Conservation (phyloP, 345 rosid species). For the Brassica carinata region DNA sequence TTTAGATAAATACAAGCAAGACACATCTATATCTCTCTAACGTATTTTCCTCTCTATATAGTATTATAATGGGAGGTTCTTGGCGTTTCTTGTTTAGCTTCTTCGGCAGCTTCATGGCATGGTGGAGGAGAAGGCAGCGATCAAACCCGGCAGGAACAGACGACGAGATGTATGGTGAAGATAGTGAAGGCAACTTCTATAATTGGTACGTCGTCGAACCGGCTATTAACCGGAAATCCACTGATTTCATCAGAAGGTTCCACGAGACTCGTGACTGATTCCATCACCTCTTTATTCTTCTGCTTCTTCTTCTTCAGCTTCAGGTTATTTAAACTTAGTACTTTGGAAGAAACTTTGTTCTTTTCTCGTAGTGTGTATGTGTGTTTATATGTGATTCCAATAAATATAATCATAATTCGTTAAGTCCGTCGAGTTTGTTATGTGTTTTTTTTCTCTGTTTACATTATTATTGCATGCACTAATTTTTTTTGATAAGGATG, state of each 20-base stretch:
- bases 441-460: background rate
- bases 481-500: background rate
- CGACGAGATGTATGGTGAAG: slow-evolving; percentile 31
- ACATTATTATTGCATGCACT: background rate
- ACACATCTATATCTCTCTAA: background rate
- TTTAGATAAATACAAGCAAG: slow-evolving; percentile 29
- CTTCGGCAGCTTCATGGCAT: slow-evolving; percentile 42
- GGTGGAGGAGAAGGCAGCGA: slow-evolving; percentile 40
- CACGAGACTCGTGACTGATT: slow-evolving; percentile 43
- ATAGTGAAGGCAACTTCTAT: slow-evolving; percentile 34
- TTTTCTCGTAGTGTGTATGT: slow-evolving; percentile 3
- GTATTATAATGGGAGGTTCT: slow-evolving; percentile 35
- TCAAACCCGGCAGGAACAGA: slow-evolving; percentile 32
- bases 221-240: slow-evolving; percentile 42
- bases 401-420: slow-evolving; percentile 19
- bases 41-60: background rate
- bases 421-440: background rate
- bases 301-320: background rate
- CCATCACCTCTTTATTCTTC: background rate
- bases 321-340: slow-evolving; percentile 6
- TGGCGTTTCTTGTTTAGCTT: slow-evolving; percentile 46
- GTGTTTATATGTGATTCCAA: slow-evolving; percentile 18
- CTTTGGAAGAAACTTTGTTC: slow-evolving; percentile 11
- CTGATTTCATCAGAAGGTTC: slow-evolving; percentile 47
- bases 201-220: slow-evolving; percentile 44